phyloP scores from a whole-genome alignment of 2,329 filamentous ascomycete species.

The Fusarium ramigenum region DNA sequence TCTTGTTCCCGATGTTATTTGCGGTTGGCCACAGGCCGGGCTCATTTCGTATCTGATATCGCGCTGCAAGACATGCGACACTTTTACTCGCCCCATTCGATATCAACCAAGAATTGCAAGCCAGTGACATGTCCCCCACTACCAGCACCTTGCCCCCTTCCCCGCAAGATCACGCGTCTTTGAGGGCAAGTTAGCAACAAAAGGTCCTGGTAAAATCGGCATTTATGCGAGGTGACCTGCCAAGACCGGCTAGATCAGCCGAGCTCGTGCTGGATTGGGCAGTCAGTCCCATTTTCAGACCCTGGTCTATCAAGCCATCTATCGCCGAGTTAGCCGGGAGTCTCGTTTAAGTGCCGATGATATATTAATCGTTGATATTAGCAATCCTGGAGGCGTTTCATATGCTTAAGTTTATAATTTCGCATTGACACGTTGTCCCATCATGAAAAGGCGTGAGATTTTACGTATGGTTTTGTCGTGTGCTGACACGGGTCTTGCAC shows the following conservation, averaged over 20 bases:
- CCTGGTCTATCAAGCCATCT: background rate
- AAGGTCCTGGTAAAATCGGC: conserved; percentile 10
- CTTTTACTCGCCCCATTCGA: background rate
- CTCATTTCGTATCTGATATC: conserved; percentile 15
- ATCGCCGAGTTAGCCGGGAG: conserved; percentile 20
- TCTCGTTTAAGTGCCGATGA: background rate
- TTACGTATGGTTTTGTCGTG: background rate
- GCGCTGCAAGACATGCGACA: background rate
- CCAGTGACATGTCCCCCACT: conserved; percentile 8
- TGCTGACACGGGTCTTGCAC: background rate
- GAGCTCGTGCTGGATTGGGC: background rate
- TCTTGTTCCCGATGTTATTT: conserved; percentile 9
- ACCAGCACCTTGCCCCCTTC: background rate
- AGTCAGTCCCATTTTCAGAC: background rate
- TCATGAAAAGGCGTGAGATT: background rate
- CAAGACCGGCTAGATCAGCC: conserved; percentile 1
- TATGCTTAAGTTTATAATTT: background rate
- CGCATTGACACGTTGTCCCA: background rate
- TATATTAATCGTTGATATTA: background rate
- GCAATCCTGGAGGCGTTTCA: background rate
- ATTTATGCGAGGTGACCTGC: conserved; percentile 1
- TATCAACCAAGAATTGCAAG: background rate
- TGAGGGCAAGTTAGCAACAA: background rate
- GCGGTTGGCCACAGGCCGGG: background rate
- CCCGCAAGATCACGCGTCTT: background rate